A percentile compares a stretch with the other conserved stretches of the same genome.
phyloP scores from a whole-genome alignment of 768 basidiomycete species.

The Phylloporus sp. region DNA sequence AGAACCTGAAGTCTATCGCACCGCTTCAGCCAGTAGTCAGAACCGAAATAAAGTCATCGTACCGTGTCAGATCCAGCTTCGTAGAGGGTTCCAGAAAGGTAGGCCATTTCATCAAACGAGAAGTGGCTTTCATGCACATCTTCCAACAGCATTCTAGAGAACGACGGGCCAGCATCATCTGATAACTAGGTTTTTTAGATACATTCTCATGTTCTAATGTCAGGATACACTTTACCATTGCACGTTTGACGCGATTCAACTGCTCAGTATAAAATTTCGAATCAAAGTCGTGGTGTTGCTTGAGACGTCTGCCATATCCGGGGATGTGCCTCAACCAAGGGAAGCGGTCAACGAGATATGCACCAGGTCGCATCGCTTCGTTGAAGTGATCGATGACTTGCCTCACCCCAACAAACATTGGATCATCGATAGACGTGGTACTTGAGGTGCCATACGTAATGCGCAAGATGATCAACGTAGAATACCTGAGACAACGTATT shows the following conservation, averaged over 20 bases:
- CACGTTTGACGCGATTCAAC: constrained; percentile 40
- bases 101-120: constrained; percentile 50
- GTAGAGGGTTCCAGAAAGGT: constrained; percentile 57
- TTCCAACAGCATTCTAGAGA: constrained; percentile 55
- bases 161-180: constrained; percentile 29
- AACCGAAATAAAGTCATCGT: background rate
- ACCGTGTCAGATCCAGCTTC: constrained; percentile 60
- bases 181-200: background rate
- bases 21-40: background rate
- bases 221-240: constrained; percentile 33
- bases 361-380: constrained; percentile 29
- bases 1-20: background rate
- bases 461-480: constrained; percentile 24
- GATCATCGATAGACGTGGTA: constrained; percentile 18
- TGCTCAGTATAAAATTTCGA: constrained; percentile 48
- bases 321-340: constrained; percentile 46
- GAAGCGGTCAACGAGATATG: constrained; percentile 34
- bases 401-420: constrained; percentile 18
- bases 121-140: constrained; percentile 44
- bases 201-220: accelerated
- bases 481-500: constrained; percentile 17
- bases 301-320: constrained; percentile 53
- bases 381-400: constrained; percentile 25
- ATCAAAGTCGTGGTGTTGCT: constrained; percentile 48
- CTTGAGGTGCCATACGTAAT: constrained; percentile 23